Percentiles rank a stretch among this genome's conserved stretches.
Conservation (phyloP, 2,329 filamentous ascomycete species). For the Fusarium anthophilum region DNA sequence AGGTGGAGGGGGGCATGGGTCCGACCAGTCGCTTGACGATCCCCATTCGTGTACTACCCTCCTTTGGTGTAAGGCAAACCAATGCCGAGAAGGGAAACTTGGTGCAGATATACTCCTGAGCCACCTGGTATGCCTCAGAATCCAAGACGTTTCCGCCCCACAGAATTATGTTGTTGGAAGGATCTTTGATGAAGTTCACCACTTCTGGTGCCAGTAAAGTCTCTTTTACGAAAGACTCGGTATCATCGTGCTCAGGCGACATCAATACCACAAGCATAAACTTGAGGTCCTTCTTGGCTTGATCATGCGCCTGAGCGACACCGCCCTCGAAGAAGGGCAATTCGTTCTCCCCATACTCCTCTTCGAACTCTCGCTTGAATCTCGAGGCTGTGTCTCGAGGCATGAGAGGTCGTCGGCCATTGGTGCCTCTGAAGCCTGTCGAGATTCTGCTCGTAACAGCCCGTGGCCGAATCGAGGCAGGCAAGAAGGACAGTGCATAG, state of each 20-base stretch:
- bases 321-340: slow-evolving; percentile 87
- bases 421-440: slow-evolving; percentile 66
- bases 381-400: slow-evolving; percentile 88
- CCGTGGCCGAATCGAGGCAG: slow-evolving; percentile 68
- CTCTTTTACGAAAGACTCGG: slow-evolving; percentile 79
- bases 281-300: slow-evolving; percentile 89
- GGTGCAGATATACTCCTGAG: slow-evolving; percentile 85
- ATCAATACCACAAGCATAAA: slow-evolving; percentile 89
- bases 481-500: slow-evolving; percentile 83
- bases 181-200: slow-evolving; percentile 76
- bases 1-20: slow-evolving; percentile 73
- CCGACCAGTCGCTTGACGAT: slow-evolving; percentile 83
- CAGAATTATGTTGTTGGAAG: slow-evolving; percentile 80
- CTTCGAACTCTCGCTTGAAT: slow-evolving; percentile 93
- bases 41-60: slow-evolving; percentile 88
- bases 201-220: slow-evolving; percentile 83
- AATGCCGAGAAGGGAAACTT: slow-evolving; percentile 92
- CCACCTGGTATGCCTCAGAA: slow-evolving; percentile 92
- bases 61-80: slow-evolving; percentile 86
- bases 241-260: slow-evolving; percentile 95
- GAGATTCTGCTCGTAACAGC: slow-evolving; percentile 63
- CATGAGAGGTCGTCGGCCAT: slow-evolving; percentile 77
- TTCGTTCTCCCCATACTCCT: slow-evolving; percentile 80
- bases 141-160: slow-evolving; percentile 96
- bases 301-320: slow-evolving; percentile 90